Conservation (phyloP, 257 asterid genomes). For the Primulina tabacum region DNA sequence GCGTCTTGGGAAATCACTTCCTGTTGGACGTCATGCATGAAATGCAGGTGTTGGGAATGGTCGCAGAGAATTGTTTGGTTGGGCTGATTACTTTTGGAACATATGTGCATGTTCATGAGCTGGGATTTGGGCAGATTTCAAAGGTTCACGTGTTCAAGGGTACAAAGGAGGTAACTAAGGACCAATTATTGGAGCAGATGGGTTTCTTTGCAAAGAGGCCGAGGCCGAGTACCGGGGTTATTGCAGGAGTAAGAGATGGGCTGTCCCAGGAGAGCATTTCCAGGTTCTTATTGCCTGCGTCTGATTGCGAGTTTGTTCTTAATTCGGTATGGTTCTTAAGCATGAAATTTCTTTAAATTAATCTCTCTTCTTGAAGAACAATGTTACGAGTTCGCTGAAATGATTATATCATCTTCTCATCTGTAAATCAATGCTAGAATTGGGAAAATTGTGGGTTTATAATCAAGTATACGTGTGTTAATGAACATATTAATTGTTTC, state of each 20-base stretch:
- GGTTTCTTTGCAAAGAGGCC: slow-evolving; percentile 85
- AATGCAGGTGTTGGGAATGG: slow-evolving; percentile 76
- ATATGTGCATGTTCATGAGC: slow-evolving; percentile 86
- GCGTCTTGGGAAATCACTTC: slow-evolving; percentile 1
- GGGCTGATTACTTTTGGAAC: slow-evolving; percentile 93
- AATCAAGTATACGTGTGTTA: not conserved
- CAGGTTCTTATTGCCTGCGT: slow-evolving; percentile 94
- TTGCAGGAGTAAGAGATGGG: slow-evolving; percentile 95
- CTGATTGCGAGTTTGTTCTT: slow-evolving; percentile 92
- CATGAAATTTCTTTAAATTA: slow-evolving; percentile 23
- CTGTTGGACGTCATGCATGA: too few relatives aligned
- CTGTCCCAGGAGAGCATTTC: slow-evolving; percentile 86
- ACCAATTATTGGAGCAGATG: slow-evolving; percentile 89
- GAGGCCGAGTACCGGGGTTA: slow-evolving; percentile 76
- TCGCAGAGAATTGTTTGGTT: slow-evolving; percentile 89
- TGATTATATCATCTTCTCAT: not conserved
- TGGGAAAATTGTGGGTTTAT: not conserved
- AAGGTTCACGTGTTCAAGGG: slow-evolving; percentile 97
- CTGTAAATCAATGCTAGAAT: slow-evolving; percentile 16
- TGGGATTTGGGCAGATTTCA: slow-evolving; percentile 88
- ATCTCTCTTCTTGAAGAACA: not conserved
- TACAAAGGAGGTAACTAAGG: slow-evolving; percentile 83
- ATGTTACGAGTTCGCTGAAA: slow-evolving; percentile 14
- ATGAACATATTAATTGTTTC: not conserved
- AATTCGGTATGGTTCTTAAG: slow-evolving; percentile 59